A percentile compares a stretch with the other conserved stretches of the same genome.
Evolutionary conservation across 2,329 filamentous ascomycete species (phyloP).

Genomic region (Claviceps quebecensis): DNA sequence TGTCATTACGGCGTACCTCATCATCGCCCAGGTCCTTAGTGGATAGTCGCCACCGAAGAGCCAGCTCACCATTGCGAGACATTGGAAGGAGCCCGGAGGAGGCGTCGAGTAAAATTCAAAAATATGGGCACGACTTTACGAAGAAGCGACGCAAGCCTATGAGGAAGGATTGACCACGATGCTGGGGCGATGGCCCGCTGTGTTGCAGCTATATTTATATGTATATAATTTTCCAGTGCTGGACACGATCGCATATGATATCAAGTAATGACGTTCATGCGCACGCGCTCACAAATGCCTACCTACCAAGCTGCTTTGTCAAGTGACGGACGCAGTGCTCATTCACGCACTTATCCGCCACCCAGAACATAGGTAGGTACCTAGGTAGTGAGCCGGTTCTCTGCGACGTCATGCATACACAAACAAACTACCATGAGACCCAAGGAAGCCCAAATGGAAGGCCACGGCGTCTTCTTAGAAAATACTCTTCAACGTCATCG

Average conservation of each 20-base stretch:
- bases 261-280: background rate
- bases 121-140: constrained; percentile 26
- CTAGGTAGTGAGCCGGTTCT: too few species aligned
- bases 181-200: constrained; percentile 17
- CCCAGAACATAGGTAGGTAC: too few species aligned
- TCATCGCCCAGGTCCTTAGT: constrained; percentile 22
- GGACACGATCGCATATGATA: constrained; percentile 22
- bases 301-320: background rate
- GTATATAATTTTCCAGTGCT: constrained; percentile 16
- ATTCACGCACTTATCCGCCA: too few species aligned
- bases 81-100: constrained; percentile 33
- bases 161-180: constrained; percentile 27
- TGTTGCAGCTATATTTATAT: constrained; percentile 24
- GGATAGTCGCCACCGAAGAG: constrained; percentile 12
- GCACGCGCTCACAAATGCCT: background rate
- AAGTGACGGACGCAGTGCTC: background rate
- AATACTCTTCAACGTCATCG: too few species aligned
- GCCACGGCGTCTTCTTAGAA: too few species aligned
- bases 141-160: constrained; percentile 26
- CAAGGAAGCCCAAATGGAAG: too few species aligned
- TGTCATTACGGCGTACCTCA: constrained; percentile 18
- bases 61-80: constrained; percentile 12
- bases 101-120: constrained; percentile 32
- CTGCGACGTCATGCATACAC: too few species aligned
- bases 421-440: too few species aligned